Evolutionary conservation across 139 green algal genomes (phyloP).

Genomic region (Zygnema circumcarinatum): DNA sequence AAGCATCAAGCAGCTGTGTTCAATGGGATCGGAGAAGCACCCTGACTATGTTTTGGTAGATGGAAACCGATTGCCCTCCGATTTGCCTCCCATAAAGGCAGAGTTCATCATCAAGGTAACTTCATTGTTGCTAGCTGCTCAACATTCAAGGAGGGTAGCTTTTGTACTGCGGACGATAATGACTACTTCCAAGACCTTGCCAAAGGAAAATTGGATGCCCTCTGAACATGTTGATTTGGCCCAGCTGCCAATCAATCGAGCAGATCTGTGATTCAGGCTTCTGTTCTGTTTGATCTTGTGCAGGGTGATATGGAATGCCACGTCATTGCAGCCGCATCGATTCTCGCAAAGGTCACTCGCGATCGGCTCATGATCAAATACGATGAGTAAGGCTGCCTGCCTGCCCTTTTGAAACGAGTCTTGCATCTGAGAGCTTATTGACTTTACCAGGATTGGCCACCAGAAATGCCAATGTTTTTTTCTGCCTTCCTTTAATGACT

Average conservation of each 20-base stretch:
- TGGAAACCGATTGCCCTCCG: slow-evolving; percentile 59
- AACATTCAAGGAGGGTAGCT: too few species aligned
- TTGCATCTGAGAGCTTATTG: background rate
- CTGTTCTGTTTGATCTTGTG: too few species aligned
- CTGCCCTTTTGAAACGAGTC: background rate
- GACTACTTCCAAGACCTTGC: too few species aligned
- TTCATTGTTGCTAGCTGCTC: too few species aligned
- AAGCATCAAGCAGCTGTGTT: slow-evolving; percentile 10
- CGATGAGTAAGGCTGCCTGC: slow-evolving; percentile 59
- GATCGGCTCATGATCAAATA: slow-evolving; percentile 87
- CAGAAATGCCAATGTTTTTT: too few species aligned
- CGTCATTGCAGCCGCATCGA: slow-evolving; percentile 86
- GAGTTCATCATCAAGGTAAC: slow-evolving; percentile 54
- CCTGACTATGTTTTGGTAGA: slow-evolving; percentile 62
- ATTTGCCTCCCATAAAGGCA: slow-evolving; percentile 7
- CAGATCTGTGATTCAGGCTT: too few species aligned
- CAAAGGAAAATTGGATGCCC: too few species aligned
- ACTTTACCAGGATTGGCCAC: too few species aligned
- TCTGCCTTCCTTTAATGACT: too few species aligned
- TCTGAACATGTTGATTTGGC: too few species aligned
- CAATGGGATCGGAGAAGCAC: background rate
- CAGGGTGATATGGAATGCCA: slow-evolving; percentile 79
- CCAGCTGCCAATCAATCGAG: too few species aligned
- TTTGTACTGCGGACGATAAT: too few species aligned
- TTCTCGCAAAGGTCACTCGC: slow-evolving; percentile 92